These are phyloP conservation scores for Amylostereum areolatum DNA, from an alignment of 1,284 basidiomycete species.

Conservation along the genomic window DNA sequence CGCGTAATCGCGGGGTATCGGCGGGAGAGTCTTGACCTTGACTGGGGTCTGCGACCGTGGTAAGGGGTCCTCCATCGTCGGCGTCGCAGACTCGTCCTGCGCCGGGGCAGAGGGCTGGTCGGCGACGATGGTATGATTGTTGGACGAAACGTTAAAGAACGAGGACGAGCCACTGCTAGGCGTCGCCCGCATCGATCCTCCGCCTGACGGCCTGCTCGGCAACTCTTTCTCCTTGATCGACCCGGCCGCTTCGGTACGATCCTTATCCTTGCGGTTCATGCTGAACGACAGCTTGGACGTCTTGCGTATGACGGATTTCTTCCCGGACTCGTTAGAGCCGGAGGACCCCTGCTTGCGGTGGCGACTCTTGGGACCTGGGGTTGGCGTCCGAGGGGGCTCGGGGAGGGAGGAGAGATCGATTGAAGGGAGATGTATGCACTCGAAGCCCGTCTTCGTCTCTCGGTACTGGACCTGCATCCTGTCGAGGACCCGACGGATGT, in stretches of 20 bases:
- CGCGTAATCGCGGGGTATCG: slow-evolving; percentile 65
- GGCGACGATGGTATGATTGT: slow-evolving; percentile 40
- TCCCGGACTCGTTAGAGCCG: slow-evolving; percentile 42
- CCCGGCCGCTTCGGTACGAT: slow-evolving; percentile 31
- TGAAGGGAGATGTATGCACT: slow-evolving; percentile 92
- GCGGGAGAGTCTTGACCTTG: slow-evolving; percentile 60
- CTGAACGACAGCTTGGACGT: slow-evolving; percentile 71
- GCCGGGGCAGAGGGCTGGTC: slow-evolving; percentile 26
- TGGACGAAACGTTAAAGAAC: slow-evolving; percentile 69
- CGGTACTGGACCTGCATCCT: slow-evolving; percentile 93
- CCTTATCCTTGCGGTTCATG: slow-evolving; percentile 38
- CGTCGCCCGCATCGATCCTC: slow-evolving; percentile 48
- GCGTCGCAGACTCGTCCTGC: slow-evolving; percentile 24
- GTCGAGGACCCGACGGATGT: slow-evolving; percentile 84
- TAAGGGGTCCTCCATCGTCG: slow-evolving; percentile 29
- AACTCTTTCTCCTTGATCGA: slow-evolving; percentile 34
- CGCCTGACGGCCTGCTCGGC: slow-evolving; percentile 46
- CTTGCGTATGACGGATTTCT: slow-evolving; percentile 61
- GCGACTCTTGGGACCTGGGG: slow-evolving; percentile 21
- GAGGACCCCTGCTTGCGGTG: slow-evolving; percentile 46
- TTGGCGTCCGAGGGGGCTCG: slow-evolving; percentile 23
- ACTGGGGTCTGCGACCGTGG: slow-evolving; percentile 32
- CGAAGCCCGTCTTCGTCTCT: slow-evolving; percentile 88
- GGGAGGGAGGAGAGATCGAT: slow-evolving; percentile 80
- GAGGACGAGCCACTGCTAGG: slow-evolving; percentile 72